A percentile compares a stretch with the other conserved stretches of the same genome.
These are phyloP conservation scores for Actinomortierella wolfii DNA, from an alignment of 371 early-diverging fungal species.

Conservation along the genomic window DNA sequence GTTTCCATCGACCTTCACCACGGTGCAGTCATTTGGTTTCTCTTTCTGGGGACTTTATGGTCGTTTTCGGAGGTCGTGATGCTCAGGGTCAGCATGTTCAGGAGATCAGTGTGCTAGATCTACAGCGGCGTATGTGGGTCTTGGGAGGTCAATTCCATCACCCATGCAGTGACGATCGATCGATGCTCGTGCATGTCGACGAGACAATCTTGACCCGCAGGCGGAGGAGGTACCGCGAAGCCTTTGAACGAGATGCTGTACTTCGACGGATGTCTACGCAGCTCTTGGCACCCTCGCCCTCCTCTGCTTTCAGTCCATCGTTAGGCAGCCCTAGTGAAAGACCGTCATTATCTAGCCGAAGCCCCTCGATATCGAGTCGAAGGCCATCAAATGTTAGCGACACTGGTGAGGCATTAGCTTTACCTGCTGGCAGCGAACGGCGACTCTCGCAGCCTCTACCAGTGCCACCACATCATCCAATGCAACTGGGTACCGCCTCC, in stretches of 20 bases:
- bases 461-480: too few relatives aligned
- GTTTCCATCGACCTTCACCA: conserved; percentile 52
- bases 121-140: conserved; percentile 62
- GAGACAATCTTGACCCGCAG: conserved; percentile 32
- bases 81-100: conserved; percentile 64
- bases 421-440: too few relatives aligned
- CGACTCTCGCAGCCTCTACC: too few relatives aligned
- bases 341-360: too few relatives aligned
- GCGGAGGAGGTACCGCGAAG: conserved; percentile 22
- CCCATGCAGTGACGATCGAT: conserved; percentile 7
- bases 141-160: conserved; percentile 14
- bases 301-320: conserved; percentile 5
- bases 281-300: background rate
- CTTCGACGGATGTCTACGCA: background rate
- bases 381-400: too few relatives aligned
- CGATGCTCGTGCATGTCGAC: conserved; percentile 15
- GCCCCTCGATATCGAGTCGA: too few relatives aligned
- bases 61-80: conserved; percentile 73
- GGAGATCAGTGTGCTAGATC: conserved; percentile 69
- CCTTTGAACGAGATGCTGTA: background rate
- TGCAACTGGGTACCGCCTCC: too few relatives aligned
- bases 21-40: conserved; percentile 73
- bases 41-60: conserved; percentile 55
- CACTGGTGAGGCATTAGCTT: too few relatives aligned
- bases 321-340: too few relatives aligned